Evolutionary conservation across 1,284 basidiomycete species (phyloP), one percentile per base, ranked within the genome.

Genomic region (Malassezia nana): DNA sequence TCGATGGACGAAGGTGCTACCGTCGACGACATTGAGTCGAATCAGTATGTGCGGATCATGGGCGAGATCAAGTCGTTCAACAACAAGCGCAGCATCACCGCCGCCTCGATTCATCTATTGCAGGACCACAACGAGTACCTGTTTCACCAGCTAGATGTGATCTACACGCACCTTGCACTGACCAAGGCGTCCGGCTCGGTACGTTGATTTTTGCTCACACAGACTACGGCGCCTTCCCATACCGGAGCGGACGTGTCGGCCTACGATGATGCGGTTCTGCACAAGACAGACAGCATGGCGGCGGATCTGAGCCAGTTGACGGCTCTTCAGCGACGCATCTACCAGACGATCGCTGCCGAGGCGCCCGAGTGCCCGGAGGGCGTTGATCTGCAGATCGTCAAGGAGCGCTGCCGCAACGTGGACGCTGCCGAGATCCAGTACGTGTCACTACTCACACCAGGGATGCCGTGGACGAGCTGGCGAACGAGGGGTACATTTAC

Each of bases 11-110:
- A 81, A 82, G 54, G 77, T 9, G 52, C 50, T 12, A 60, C 64
- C 57, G 50, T 60, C 2, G 59, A 61, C n/a, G 69, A 65, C 22
- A 62, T 71, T 63, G 58, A 62, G 62, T 60, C 86, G 74, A 80
- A 83, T 41, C 79, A 78, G 32, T 91, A 86, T 71, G 83, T 92
- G 32, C 83, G 87, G n/a, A 82, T 94, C 22, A 81, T 87, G 31
- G 94, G 92, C n/a, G 80, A 79, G n/a, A 76, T 96, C 62, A 95
- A 95, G 75, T 80, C 79, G 6, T 95, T 94, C 75, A 82, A 83
- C 38, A 82, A 80, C 64, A 91, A 88, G 75, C 80, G 83, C 65
- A 81, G 84, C 61, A 81, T 95, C 60, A 82, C 84, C 25, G 58
- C 64, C 3, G 67, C 62, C 0, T 63, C 67, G 50, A 65, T 72